Evolutionary conservation across 345 rosid genomes (phyloP), one percentile per base, ranked within the genome.

Genomic region (Kernera saxatilis): DNA sequence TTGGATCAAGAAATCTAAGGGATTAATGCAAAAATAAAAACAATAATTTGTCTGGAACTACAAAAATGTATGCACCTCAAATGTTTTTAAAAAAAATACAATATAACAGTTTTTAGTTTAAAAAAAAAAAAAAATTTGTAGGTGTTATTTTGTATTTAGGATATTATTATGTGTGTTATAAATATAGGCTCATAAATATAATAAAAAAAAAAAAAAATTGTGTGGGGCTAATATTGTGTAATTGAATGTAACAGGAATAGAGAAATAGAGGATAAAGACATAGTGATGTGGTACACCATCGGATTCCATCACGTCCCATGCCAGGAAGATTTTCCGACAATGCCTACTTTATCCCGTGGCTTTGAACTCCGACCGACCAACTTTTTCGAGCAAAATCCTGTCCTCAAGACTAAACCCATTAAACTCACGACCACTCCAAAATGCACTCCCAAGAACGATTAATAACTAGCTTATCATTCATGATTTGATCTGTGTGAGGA

Each of bases 261-360:
- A 5, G 35, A 40, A 1, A 86, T 86, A 26, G 86, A 82, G 56
- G 79, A 80, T 8, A 56, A 67, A 54, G 87, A 86, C 48, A 83
- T 86, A 11, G 90, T 83, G 12, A 39, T 83, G 14, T 82, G 86
- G 90, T 76, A 84, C 58, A 73, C 73, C 0, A 8, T 84, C 15
- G 86, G 87, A 0, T 69, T 80, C 23, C 86, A 82, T 27, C 87
- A 86, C 19, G 64, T 82, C 0, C 84, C 90, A 4, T 63, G 81
- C 51, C 84, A 86, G 29, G 89, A 85, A 72, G 87, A 86, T 69
- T 84, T 29, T 27, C 87, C 87, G 0, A 5, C 79, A 45, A 83
- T 83, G 89, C 84, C 89, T 2, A 83, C 82, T 9, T 27, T 83
- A 44, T 70, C 45, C 1, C 74, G 69, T 3, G 84, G 83, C 12